phyloP scores from a whole-genome alignment of 108 stramenopile genomes.

The Tribonema minus region DNA sequence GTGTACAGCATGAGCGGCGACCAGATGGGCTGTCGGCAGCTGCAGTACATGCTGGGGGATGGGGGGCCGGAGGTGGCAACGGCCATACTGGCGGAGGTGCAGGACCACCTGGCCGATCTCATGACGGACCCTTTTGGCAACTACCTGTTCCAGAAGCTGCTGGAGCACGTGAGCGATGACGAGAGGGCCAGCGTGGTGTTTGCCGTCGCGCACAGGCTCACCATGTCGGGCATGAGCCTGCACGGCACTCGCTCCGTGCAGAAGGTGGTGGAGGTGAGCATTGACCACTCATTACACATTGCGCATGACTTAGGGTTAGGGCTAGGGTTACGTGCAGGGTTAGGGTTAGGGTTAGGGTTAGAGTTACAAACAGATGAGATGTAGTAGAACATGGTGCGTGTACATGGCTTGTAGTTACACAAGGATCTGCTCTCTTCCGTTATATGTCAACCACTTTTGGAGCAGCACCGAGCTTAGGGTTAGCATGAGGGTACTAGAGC shows the following conservation, averaged over 20 bases:
- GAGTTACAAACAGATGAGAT: too few relatives aligned
- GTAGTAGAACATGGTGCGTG: too few relatives aligned
- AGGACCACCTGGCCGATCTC: conserved; percentile 83
- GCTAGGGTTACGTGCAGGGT: too few relatives aligned
- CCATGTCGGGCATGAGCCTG: conserved; percentile 65
- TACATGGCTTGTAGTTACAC: too few relatives aligned
- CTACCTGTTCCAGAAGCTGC: conserved; percentile 94
- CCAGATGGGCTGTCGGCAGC: conserved; percentile 56
- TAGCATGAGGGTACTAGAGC: too few relatives aligned
- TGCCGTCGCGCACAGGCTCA: conserved; percentile 14
- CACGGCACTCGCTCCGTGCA: conserved; percentile 95
- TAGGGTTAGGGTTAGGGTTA: too few relatives aligned
- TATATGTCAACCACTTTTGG: too few relatives aligned
- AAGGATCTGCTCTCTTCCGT: too few relatives aligned
- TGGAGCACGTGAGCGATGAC: conserved; percentile 77
- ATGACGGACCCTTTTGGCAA: conserved; percentile 97
- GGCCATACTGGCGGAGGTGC: conserved; percentile 81
- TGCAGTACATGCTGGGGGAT: conserved; percentile 79
- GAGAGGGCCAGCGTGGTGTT: conserved; percentile 57
- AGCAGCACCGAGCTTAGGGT: too few relatives aligned
- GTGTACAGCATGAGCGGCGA: conserved; percentile 41
- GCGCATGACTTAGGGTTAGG: too few relatives aligned
- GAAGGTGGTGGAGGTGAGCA: conserved; percentile 90
- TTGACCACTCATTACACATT: conserved; percentile 28
- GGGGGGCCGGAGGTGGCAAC: conserved; percentile 79